Evolutionary conservation across 495 filamentous ascomycete genomes (phyloP), one percentile per base, ranked within the genome.

Genomic region (Beverwykella pulmonaria): DNA sequence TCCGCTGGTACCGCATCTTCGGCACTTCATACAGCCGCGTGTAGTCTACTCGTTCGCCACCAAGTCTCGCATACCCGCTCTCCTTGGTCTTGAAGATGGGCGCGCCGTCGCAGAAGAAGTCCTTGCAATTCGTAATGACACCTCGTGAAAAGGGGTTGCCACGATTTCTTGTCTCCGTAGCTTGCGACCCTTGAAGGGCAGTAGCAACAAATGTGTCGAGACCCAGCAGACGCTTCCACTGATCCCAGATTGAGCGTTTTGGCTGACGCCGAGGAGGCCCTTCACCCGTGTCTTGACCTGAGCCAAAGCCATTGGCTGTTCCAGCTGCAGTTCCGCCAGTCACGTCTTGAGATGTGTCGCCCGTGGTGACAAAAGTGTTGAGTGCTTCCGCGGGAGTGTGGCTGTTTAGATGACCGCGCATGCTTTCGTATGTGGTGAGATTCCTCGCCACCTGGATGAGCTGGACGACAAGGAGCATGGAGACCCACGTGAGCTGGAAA

Each of bases 371-470:
- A 32, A 90, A 90, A 12, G 90, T 88, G 20, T 86, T 88, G 56
- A 97, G 80, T 6, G 89, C 86, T 59, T 83, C 82, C 26, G 86
- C 83, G 72, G 77, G 57, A 71, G 79, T 68, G 52, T 82, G 74
- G 53, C 79, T 77, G 61, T 82, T 80, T 66, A 87, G 78, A 59
- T 91, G 80, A 48, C 90, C 87, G 57, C 86, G 82, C 92, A 98
- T 97, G 68, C 91, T 94, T 73, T 98, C 94, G 78, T 88, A 98
- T 0, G 94, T 98, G 8, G 94, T 98, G 81, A 93, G 87, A 47
- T 92, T 94, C 53, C 92, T 86, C 0, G 92, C 88, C 44, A 98
- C 86, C 73, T 98, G 94, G 12, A 97, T 80, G 36, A 96, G 85
- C 74, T 98, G 94, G 9, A 97, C 93, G 55, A 89, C 84, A 69